A percentile compares a stretch with the other conserved stretches of the same genome.
Conservation (phyloP, 371 early-diverging fungal species). For the Batkoa obscura region DNA sequence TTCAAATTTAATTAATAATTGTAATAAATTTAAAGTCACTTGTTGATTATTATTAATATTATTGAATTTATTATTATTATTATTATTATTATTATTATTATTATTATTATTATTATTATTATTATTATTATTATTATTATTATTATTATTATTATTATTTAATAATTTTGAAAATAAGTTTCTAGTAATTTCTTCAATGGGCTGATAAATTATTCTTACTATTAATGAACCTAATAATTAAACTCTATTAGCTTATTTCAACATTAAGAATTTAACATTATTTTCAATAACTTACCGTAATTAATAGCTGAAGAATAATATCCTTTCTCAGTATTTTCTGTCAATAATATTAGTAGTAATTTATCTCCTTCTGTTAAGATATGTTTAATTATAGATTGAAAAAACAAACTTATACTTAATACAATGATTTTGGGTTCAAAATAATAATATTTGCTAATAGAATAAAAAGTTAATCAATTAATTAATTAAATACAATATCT, state of each 20-base stretch:
- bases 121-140: too few species aligned
- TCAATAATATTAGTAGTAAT: constrained; percentile 38
- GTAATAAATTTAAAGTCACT: too few species aligned
- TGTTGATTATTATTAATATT: too few species aligned
- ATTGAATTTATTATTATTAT: too few species aligned
- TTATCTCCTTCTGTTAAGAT: constrained; percentile 89
- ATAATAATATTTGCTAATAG: too few species aligned
- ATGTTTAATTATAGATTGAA: constrained; percentile 78
- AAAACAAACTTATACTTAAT: constrained; percentile 54
- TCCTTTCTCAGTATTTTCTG: neutral
- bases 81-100: too few species aligned
- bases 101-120: too few species aligned
- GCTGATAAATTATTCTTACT: constrained; percentile 78
- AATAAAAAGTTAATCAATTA: too few species aligned
- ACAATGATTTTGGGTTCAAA: too few species aligned
- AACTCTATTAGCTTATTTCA: neutral
- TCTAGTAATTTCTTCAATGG: constrained; percentile 78
- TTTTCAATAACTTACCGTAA: constrained; percentile 34
- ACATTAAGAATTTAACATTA: neutral
- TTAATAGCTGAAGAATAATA: constrained; percentile 19
- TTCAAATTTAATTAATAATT: too few species aligned
- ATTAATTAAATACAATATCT: too few species aligned
- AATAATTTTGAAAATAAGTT: constrained; percentile 53
- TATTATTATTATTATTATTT: neutral
- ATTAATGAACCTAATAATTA: constrained; percentile 51